Evolutionary conservation across 2,329 filamentous ascomycete genomes (phyloP).

Genomic region (Fusarium mangiferae): DNA sequence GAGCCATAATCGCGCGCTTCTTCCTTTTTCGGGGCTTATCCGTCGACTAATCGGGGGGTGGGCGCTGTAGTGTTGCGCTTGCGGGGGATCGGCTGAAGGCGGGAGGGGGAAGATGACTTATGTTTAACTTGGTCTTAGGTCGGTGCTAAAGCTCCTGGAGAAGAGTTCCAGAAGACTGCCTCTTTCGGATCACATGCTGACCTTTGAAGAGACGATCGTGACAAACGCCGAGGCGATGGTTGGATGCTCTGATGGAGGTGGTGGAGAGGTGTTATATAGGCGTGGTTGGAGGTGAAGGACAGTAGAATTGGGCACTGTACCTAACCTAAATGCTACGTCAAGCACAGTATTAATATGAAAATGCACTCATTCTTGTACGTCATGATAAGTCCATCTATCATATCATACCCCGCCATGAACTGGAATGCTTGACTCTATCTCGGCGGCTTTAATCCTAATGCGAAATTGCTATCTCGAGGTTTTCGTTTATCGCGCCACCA

Average conservation of each 20-base stretch:
- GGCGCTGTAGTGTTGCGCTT: conserved; percentile 17
- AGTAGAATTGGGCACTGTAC: not conserved
- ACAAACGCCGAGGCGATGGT: conserved; percentile 47
- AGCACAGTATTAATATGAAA: not conserved
- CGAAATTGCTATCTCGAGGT: not conserved
- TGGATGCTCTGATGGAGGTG: conserved; percentile 31
- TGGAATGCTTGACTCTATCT: conserved; percentile 1
- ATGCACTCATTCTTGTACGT: conserved; percentile 16
- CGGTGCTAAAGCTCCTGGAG: conserved; percentile 23
- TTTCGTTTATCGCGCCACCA: not conserved
- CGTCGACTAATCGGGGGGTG: conserved; percentile 17
- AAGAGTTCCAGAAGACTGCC: conserved; percentile 43
- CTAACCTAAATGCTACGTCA: no score
- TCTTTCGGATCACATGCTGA: conserved; percentile 41
- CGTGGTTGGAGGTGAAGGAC: conserved; percentile 14
- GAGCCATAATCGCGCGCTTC: conserved; percentile 46
- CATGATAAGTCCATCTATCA: conserved; percentile 23
- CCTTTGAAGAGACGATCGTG: conserved; percentile 41
- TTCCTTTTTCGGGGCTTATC: not conserved
- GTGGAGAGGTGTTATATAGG: conserved; percentile 35
- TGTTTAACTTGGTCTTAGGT: not conserved
- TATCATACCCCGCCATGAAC: conserved; percentile 24
- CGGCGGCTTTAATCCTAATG: not conserved
- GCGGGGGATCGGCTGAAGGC: conserved; percentile 37
- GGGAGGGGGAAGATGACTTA: conserved; percentile 18